These are phyloP conservation scores for Scheffersomyces parashehatae DNA, from an alignment of 1,139 yeast genomes.

Conservation along the genomic window DNA sequence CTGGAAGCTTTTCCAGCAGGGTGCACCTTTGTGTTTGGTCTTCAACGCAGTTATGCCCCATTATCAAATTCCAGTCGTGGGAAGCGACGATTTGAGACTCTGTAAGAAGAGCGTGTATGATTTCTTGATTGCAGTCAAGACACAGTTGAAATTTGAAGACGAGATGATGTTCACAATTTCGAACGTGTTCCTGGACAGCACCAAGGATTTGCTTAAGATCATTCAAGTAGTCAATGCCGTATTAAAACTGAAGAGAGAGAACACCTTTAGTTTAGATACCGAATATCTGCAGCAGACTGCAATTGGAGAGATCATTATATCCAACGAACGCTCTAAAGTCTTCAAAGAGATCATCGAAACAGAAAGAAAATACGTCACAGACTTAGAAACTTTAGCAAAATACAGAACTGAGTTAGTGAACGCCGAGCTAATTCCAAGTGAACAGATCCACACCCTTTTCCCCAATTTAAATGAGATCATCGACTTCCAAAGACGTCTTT, in stretches of 20 bases:
- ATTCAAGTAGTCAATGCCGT: conserved; percentile 68
- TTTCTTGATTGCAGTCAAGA: conserved; percentile 84
- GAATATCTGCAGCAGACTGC: conserved; percentile 3
- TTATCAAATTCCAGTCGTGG: conserved; percentile 49
- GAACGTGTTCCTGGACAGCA: conserved; percentile 80
- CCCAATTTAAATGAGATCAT: conserved; percentile 85
- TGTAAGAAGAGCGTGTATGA: conserved; percentile 91
- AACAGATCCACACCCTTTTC: conserved; percentile 76
- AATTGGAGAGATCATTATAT: conserved; percentile 30
- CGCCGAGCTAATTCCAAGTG: conserved; percentile 71
- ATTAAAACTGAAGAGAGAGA: conserved; percentile 43
- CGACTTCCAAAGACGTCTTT: conserved; percentile 88
- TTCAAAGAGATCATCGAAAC: conserved; percentile 83
- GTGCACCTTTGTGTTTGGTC: conserved; percentile 85
- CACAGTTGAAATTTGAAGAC: conserved; percentile 71
- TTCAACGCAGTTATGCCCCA: conserved; percentile 58
- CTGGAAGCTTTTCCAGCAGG: conserved; percentile 87
- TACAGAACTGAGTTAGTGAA: conserved; percentile 70
- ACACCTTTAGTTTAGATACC: conserved; percentile 2
- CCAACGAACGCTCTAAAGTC: conserved; percentile 70
- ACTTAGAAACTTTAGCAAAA: conserved; percentile 68
- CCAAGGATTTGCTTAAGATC: conserved; percentile 75
- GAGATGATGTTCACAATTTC: conserved; percentile 82
- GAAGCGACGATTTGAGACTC: conserved; percentile 76
- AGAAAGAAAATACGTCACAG: conserved; percentile 90